Conservation (phyloP, 257 asterid species). For the Solanum infundibuliforme region DNA sequence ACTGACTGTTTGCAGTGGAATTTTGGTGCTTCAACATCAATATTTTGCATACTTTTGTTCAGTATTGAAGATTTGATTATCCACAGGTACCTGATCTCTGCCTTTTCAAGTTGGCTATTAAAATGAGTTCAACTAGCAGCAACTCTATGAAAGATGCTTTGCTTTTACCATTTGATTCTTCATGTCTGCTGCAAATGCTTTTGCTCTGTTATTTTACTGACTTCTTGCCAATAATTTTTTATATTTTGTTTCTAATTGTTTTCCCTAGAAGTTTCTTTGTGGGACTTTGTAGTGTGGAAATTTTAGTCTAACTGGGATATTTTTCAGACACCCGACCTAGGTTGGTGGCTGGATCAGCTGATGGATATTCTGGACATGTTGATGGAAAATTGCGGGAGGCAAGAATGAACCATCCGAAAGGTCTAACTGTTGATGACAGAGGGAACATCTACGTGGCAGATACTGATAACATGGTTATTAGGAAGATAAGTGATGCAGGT, state of each 20-base stretch:
- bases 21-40: background rate
- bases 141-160: background rate
- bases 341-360: conserved; percentile 78
- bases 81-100: background rate
- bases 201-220: background rate
- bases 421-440: conserved; percentile 77
- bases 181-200: background rate
- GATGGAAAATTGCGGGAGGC: conserved; percentile 81
- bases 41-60: background rate
- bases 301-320: background rate
- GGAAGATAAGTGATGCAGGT: conserved; percentile 90
- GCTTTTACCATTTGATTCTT: background rate
- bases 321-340: conserved; percentile 74
- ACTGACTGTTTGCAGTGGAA: background rate
- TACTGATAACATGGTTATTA: conserved; percentile 82
- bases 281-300: background rate
- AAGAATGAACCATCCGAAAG: conserved; percentile 89
- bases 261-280: background rate
- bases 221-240: background rate
- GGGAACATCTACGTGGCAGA: conserved; percentile 87
- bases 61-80: background rate
- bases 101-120: background rate
- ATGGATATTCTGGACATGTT: conserved; percentile 72
- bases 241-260: background rate
- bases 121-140: background rate